Percentiles rank a stretch among this genome's conserved stretches.
These are phyloP conservation scores for Suillus subluteus DNA, from an alignment of 768 basidiomycete genomes.

Conservation along the genomic window DNA sequence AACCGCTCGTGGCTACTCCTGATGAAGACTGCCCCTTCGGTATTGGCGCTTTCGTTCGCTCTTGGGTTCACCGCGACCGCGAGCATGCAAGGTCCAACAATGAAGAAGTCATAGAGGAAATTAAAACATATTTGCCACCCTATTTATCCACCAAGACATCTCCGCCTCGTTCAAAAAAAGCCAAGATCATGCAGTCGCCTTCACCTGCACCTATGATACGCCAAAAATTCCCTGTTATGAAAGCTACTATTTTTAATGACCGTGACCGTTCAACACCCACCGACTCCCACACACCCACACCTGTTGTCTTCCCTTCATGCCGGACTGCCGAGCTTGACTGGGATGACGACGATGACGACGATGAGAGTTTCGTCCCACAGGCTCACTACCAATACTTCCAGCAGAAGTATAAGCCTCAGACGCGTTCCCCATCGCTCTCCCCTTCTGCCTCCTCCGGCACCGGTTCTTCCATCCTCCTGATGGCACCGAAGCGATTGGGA, in stretches of 20 bases:
- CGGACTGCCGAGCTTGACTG: slow-evolving; percentile 31
- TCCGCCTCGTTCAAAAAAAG: slow-evolving; percentile 20
- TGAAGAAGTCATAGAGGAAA: slow-evolving; percentile 32
- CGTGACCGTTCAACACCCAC: slow-evolving; percentile 24
- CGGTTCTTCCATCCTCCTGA: slow-evolving; percentile 33
- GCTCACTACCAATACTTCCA: slow-evolving; percentile 20
- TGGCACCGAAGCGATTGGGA: slow-evolving; percentile 28
- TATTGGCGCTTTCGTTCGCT: slow-evolving; percentile 44
- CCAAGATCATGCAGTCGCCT: slow-evolving; percentile 17
- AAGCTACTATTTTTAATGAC: slow-evolving; percentile 11
- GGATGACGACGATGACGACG: slow-evolving; percentile 30
- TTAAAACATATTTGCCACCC: slow-evolving; percentile 33
- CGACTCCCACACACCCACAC: slow-evolving; percentile 33
- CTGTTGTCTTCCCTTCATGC: slow-evolving; percentile 37
- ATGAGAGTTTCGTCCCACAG: slow-evolving; percentile 25
- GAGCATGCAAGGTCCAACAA: slow-evolving; percentile 32
- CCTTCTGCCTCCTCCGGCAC: slow-evolving; percentile 31
- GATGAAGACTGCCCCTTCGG: slow-evolving; percentile 48
- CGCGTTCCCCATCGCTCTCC: slow-evolving; percentile 23
- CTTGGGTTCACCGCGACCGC: slow-evolving; percentile 30
- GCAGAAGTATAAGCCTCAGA: slow-evolving; percentile 20
- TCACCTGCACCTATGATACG: slow-evolving; percentile 20
- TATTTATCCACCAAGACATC: slow-evolving; percentile 23
- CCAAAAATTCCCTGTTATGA: slow-evolving; percentile 20
- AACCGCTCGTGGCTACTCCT: slow-evolving; percentile 42